Conservation (phyloP, 257 asterid genomes). For the Fraxinus pennsylvanica region DNA sequence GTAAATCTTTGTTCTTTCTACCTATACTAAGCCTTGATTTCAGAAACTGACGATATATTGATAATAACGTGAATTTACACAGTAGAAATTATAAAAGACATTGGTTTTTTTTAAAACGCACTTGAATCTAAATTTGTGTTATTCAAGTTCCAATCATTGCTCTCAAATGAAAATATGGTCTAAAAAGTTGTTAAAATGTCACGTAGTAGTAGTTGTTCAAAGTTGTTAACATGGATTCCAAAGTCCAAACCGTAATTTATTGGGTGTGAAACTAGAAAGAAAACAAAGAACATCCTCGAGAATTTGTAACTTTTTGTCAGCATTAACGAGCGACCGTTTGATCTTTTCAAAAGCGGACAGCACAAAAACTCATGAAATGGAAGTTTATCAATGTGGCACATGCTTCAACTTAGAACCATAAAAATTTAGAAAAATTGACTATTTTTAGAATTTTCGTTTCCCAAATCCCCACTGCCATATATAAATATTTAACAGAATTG, state of each 20-base stretch:
- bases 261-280: not conserved
- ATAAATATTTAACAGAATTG: not conserved
- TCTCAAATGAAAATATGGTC: too few species aligned
- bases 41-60: too few species aligned
- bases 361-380: slow-evolving; percentile 20
- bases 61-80: too few species aligned
- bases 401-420: slow-evolving; percentile 5
- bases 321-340: not conserved
- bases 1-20: too few species aligned
- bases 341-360: slow-evolving; percentile 9
- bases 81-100: too few species aligned
- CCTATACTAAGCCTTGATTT: too few species aligned
- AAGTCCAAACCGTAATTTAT: not conserved
- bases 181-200: too few species aligned
- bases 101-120: too few species aligned
- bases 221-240: not conserved
- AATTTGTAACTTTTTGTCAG: not conserved
- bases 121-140: too few species aligned
- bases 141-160: too few species aligned
- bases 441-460: slow-evolving; percentile 32
- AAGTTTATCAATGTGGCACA: slow-evolving; percentile 23
- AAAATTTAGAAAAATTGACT: slow-evolving; percentile 24
- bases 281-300: not conserved
- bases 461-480: slow-evolving; percentile 20
- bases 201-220: too few species aligned